Evolutionary conservation across 1,139 yeast species (phyloP), one percentile per base, ranked within the genome.

Genomic region (Lodderomyces elongisporus): DNA sequence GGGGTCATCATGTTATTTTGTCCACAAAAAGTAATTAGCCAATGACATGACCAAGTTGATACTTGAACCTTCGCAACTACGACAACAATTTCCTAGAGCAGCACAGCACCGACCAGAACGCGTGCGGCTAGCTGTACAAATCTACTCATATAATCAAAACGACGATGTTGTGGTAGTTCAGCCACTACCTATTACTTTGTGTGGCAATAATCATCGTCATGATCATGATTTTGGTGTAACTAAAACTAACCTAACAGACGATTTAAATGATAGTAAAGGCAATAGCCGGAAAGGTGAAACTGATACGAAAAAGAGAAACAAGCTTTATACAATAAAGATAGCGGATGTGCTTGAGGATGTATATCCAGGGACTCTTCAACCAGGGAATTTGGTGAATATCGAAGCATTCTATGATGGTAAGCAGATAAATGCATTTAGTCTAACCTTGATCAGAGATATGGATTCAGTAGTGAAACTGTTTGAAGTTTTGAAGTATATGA

Each of bases 331-430:
- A n/a, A 23, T 29, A 4, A 23, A 23, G 5, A 15, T 29, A 3
- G 14, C 6, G 8, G 27, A 7, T 9, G 4, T 29, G 21, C 32
- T 29, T 13, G 14, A 24, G 6, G 26, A 24, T 7, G 10, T 8
- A 7, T 8, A 8, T 6, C 9, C 14, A 13, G 6, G 20, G 23
- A 26, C 14, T 7, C 5, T 29, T 22, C n/a, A 24, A 23, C 7
- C 7, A 14, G 18, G 35, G 31, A 3, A 25, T 17, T 9, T 28
- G 3, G 10, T 31, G 12, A 26, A 25, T n/a, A 17, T 31, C 17
- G 33, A 31, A 3, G 33, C 24, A 4, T 14, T 4, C 10, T 31
- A 12, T 13, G 15, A 31, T 31, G 33, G 33, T 13, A 25, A 8
- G 16, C 7, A 17, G 9, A 14, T 21, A 12, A 24, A 28, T 14